Percentiles rank a stretch among this genome's conserved stretches.
Evolutionary conservation across 2,329 filamentous ascomycete genomes (phyloP).

Genomic region (Botryotinia globosa): DNA sequence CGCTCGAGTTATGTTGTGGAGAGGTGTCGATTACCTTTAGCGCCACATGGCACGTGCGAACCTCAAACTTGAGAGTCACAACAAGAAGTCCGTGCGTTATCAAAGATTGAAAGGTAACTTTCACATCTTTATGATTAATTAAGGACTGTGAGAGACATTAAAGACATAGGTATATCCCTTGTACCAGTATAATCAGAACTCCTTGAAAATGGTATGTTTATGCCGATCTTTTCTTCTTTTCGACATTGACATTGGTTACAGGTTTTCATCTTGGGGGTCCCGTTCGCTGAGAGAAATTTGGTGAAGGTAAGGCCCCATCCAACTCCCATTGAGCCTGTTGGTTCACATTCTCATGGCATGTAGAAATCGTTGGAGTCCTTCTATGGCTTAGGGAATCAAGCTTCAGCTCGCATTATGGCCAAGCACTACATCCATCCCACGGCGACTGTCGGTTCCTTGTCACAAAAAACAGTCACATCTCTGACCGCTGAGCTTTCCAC

Average conservation of each 20-base stretch:
- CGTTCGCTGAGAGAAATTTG: conserved; percentile 79
- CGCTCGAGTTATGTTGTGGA: conserved; percentile 30
- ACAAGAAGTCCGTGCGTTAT: conserved; percentile 21
- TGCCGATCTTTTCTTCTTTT: too few species aligned
- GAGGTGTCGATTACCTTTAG: conserved; percentile 34
- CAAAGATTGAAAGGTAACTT: conserved; percentile 17
- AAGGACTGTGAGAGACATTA: conserved; percentile 8
- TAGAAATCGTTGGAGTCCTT: conserved; percentile 76
- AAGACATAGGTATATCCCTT: conserved; percentile 1
- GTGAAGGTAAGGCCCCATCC: conserved; percentile 62
- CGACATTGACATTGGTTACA: conserved; percentile 23
- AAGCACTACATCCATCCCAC: conserved; percentile 84
- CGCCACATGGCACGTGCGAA: conserved; percentile 28
- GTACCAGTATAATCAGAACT: neutral
- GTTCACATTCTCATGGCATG: conserved; percentile 3
- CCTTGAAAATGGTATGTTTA: conserved; percentile 32
- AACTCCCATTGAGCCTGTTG: neutral
- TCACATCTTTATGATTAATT: conserved; percentile 20
- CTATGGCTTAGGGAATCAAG: conserved; percentile 75
- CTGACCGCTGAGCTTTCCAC: conserved; percentile 81
- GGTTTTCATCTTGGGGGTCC: conserved; percentile 81
- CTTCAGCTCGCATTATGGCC: conserved; percentile 74
- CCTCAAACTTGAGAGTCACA: neutral
- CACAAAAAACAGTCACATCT: conserved; percentile 72
- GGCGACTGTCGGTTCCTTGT: conserved; percentile 72